phyloP scores from a whole-genome alignment of 305 asterid genomes.

The Coffea humblotiana region DNA sequence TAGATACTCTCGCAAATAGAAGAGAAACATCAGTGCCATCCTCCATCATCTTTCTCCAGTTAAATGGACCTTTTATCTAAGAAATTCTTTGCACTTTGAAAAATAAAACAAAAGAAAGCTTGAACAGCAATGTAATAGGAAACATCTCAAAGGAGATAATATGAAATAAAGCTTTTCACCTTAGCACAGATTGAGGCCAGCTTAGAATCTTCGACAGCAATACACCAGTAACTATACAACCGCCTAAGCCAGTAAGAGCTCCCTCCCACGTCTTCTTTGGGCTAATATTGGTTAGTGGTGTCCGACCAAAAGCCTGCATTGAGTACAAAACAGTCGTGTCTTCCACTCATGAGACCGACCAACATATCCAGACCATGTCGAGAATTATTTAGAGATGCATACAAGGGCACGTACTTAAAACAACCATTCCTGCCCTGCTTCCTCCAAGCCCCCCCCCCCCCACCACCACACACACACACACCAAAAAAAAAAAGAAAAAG shows the following conservation, averaged over 20 bases:
- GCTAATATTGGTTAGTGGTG: slow-evolving; percentile 80
- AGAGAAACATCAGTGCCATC: neutral
- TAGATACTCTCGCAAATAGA: neutral
- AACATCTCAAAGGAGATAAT: neutral
- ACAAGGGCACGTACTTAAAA: neutral
- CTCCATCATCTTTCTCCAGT: slow-evolving; percentile 1
- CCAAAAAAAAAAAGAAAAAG: neutral
- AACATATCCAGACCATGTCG: neutral
- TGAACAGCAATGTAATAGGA: neutral
- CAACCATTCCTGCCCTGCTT: neutral
- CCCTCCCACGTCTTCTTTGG: slow-evolving; percentile 99
- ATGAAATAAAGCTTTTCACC: slow-evolving; percentile 39
- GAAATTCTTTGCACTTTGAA: neutral
- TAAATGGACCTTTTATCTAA: neutral
- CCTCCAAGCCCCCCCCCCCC: too few relatives aligned
- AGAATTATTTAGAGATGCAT: neutral
- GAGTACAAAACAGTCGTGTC: slow-evolving; percentile 18
- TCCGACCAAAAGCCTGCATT: slow-evolving; percentile 89
- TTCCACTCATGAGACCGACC: neutral
- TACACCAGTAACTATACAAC: slow-evolving; percentile 73
- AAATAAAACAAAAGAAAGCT: neutral
- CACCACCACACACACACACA: too few relatives aligned
- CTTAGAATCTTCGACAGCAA: slow-evolving; percentile 60
- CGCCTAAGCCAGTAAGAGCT: slow-evolving; percentile 78
- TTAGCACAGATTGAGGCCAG: slow-evolving; percentile 75